Base-by-base conservation (phyloP, 805 yeast species). In the Kodamaea lidongshanica region DNA sequence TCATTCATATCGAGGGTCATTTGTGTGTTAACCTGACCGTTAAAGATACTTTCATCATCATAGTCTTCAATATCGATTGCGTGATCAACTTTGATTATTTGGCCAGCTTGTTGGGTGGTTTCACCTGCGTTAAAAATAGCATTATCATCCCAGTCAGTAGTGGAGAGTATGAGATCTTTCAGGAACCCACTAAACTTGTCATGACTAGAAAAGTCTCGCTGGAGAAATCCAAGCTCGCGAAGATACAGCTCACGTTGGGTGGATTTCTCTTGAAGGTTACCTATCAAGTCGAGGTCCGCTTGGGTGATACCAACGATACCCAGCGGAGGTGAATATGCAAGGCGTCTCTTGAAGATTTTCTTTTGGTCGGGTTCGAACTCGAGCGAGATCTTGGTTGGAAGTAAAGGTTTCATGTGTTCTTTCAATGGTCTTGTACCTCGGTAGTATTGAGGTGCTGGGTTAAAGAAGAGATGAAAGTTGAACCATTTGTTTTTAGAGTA, bases 131-230 rank as follows among this genome's bases (percentile, higher is more conserved):
- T 73, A 10, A 80, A 61, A 13, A 80, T 74, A 7, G 56, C 61
- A 16, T 74, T 77, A 44, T 78, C 83, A 41, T 82, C 76, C 94
- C 94, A 84, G 35, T 79, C 85, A 11, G 82, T 79, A 0, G 87
- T 68, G 0, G 88, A 79, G 13, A 83, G 56, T 2, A 79, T 58
- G 29, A 80, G 46, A 36, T 78, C 82, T 23, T 71, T 73, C 18
- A 72, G 56, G 39, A 55, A 73, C 3, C 56, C 60, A 1, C 54
- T 48, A 29, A 72, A 61, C 33, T 52, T 56, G 34, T 63, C 63
- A 38, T 59, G 47, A 19, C 50, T 58, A 6, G 54, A 46, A 27
- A 57, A 57, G 32, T 56, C 65, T 30, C 46, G 48, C 16, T 44
- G 39, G 29, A 63, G 44, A 24, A 59, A 59, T 3, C 58, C 54